A percentile compares a stretch with the other conserved stretches of the same genome.
Conservation (phyloP, 1,139 yeast genomes). For the Pichia kudriavzevii region DNA sequence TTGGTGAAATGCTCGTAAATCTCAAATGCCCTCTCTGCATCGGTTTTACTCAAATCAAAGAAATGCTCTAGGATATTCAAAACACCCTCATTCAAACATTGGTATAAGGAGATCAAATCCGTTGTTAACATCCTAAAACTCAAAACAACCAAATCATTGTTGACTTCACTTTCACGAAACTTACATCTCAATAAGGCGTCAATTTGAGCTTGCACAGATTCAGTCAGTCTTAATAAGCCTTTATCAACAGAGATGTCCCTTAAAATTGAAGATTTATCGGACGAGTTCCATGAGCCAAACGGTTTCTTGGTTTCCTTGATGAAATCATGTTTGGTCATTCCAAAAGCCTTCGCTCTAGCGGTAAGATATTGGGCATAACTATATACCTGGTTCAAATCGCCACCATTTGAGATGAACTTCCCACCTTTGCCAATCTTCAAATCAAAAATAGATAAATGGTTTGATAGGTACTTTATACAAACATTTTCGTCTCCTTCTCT, state of each 20-base stretch:
- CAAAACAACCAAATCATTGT: slow-evolving; percentile 75
- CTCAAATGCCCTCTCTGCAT: slow-evolving; percentile 80
- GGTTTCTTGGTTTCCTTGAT: slow-evolving; percentile 54
- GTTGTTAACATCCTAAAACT: slow-evolving; percentile 82
- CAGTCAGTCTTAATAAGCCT: slow-evolving; percentile 77
- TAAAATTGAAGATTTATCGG: slow-evolving; percentile 51
- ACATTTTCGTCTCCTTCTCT: slow-evolving; percentile 80
- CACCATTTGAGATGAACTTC: slow-evolving; percentile 25
- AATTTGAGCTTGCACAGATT: slow-evolving; percentile 76
- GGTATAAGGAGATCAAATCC: slow-evolving; percentile 78
- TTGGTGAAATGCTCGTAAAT: slow-evolving; percentile 81
- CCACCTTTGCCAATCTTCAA: slow-evolving; percentile 29
- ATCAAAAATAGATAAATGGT: slow-evolving; percentile 49
- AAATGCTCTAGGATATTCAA: slow-evolving; percentile 87
- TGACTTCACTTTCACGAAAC: slow-evolving; percentile 66
- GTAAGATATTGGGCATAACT: slow-evolving; percentile 69
- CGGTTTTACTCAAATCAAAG: slow-evolving; percentile 80
- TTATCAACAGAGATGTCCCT: slow-evolving; percentile 63
- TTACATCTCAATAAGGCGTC: slow-evolving; percentile 67
- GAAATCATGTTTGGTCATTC: slow-evolving; percentile 60
- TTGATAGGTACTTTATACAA: slow-evolving; percentile 57
- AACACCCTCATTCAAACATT: slow-evolving; percentile 89
- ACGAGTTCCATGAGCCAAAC: slow-evolving; percentile 24
- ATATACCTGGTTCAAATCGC: slow-evolving; percentile 54
- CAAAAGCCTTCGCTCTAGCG: slow-evolving; percentile 63